phyloP scores from a whole-genome alignment of 2,329 filamentous ascomycete species.

The Chaetomium globosum region DNA sequence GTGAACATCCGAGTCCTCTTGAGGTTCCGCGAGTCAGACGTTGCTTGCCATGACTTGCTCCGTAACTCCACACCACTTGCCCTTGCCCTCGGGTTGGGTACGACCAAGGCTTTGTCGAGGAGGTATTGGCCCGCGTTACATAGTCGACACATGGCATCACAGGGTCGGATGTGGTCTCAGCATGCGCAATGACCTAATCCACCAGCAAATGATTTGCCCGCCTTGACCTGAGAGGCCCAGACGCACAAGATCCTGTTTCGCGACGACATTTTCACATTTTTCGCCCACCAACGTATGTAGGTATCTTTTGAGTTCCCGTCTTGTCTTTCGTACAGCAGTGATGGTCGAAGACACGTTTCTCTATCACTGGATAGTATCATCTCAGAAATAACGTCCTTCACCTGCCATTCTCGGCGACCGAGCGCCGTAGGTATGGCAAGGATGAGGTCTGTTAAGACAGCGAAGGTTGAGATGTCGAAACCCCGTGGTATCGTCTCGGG shows the following conservation, averaged over 20 bases:
- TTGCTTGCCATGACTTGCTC: not conserved
- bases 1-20: not conserved
- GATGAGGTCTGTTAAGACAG: not conserved
- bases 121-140: not conserved
- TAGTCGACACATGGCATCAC: not conserved
- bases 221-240: not conserved
- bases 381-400: slow-evolving; percentile 6
- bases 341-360: slow-evolving; percentile 6
- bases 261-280: not conserved
- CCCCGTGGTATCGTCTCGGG: not conserved
- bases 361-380: slow-evolving; percentile 13
- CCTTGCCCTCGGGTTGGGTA: not conserved
- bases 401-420: slow-evolving; percentile 24
- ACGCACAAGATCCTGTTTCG: not conserved
- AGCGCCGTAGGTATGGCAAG: not conserved
- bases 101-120: not conserved
- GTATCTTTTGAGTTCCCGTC: not conserved
- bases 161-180: not conserved
- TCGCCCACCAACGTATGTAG: not conserved
- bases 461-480: not conserved
- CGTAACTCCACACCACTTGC: not conserved
- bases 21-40: slow-evolving; percentile 1
- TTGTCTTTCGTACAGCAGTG: not conserved
- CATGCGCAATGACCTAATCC: slow-evolving; percentile 5
- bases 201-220: not conserved